Evolutionary conservation across 1,284 basidiomycete genomes (phyloP), one percentile per base, ranked within the genome.

Genomic region (Trichosporon sp.): DNA sequence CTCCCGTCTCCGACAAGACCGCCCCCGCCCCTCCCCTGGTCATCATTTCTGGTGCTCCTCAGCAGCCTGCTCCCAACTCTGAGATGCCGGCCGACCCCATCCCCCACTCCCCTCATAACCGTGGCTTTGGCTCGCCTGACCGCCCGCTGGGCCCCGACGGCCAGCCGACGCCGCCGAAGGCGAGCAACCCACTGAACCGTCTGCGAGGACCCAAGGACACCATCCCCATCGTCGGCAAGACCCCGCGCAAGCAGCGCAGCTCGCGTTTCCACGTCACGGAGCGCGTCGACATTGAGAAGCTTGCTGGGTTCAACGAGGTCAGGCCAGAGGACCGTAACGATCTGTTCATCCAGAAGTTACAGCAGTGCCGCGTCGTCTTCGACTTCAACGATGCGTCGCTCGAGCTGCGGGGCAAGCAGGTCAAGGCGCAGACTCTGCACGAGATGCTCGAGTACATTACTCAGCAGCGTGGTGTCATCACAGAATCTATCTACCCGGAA

Each of bases 391-490:
- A 99, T 80, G 92, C 95, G 63, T 96, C 92, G 78, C 87, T 92
- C 51, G 97, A 99, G 78, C 88, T 99, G 76, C 91, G 91, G 81
- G 96, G 95, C 75, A 99, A 99, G 86, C 96, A 98, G 84, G 92
- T 99, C 86, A 99, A 99, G 86, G 93, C 96, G 1, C 93, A 97
- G 80, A 95, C 97, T 4, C 85, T 99, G 67, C 94, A 98, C 76
- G 97, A 99, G 85, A 95, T 99, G 93, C 88, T 99, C 80, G 97
- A 99, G 80, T 99, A 98, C 84, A 97, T 99, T 82, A 98, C 96
- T 66, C 94, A 92, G 65, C 94, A 98, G 83, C 89, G 94, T 72
- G 92, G 92, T 72, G 95, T 98, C 76, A 97, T 99, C 80, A 98
- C 95, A 64, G 97, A 99, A 83, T 89, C 88, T 77, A 88, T 99